A percentile compares a stretch with the other conserved stretches of the same genome.
phyloP scores from a whole-genome alignment of 768 basidiomycete genomes.

The Chalciporus sphaerocephalus region DNA sequence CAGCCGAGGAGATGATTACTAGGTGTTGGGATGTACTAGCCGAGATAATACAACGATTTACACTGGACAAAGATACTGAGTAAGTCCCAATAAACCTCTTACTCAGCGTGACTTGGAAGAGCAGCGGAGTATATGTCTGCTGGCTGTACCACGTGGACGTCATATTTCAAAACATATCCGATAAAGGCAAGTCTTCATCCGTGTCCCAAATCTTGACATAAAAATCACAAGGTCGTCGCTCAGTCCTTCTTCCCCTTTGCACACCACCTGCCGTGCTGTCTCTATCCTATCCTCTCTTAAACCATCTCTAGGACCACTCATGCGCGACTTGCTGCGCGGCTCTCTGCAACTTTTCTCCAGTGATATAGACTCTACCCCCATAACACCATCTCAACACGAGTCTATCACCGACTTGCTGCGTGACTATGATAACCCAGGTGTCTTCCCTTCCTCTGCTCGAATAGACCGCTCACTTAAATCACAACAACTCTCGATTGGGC shows the following conservation, averaged over 20 bases:
- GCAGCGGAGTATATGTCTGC: background rate
- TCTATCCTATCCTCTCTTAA: background rate
- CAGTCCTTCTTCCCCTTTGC: background rate
- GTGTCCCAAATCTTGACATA: background rate
- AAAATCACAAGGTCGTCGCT: background rate
- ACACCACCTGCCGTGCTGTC: background rate
- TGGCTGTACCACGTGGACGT: background rate
- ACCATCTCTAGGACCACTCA: background rate
- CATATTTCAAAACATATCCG: constrained; percentile 15
- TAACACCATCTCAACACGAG: constrained; percentile 10
- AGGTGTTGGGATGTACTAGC: constrained; percentile 15
- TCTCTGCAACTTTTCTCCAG: constrained; percentile 19
- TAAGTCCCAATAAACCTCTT: too few relatives aligned
- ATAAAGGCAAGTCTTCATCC: constrained; percentile 16
- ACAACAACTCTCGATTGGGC: constrained; percentile 49
- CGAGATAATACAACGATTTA: background rate
- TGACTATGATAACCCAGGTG: constrained; percentile 65
- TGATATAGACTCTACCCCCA: constrained; percentile 13
- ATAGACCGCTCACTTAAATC: constrained; percentile 65
- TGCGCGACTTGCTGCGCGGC: constrained; percentile 23
- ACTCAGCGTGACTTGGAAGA: background rate
- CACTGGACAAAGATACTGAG: constrained; percentile 8
- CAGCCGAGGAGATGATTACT: constrained; percentile 82
- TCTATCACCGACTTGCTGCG: constrained; percentile 29
- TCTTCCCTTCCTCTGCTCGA: constrained; percentile 69